Conservation (phyloP, 805 yeast species). For the Kurtzmaniella fragi region DNA sequence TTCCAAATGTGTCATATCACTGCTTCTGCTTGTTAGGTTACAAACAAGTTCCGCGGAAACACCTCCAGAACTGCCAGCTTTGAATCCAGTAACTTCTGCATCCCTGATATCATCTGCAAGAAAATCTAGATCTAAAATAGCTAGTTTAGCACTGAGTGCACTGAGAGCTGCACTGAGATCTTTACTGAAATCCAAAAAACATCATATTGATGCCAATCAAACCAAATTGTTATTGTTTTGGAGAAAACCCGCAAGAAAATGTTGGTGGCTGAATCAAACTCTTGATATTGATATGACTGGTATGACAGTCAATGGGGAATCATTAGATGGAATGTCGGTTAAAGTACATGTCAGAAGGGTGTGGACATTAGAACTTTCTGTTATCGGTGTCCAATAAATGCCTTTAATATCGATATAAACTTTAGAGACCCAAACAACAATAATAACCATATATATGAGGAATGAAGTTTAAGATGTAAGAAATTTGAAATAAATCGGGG, state of each 20-base stretch:
- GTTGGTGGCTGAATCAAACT: constrained; percentile 89
- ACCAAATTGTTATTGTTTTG: constrained; percentile 80
- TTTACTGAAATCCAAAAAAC: constrained; percentile 44
- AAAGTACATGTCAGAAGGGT: constrained; percentile 86
- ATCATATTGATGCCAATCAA: constrained; percentile 35
- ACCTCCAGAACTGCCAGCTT: constrained; percentile 40
- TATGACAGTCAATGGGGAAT: constrained; percentile 8
- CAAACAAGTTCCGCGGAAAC: constrained; percentile 26
- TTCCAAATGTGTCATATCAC: constrained; percentile 78
- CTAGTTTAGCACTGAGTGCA: constrained; percentile 52
- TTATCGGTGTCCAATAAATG: constrained; percentile 73
- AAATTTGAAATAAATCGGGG: no score
- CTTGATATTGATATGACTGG: constrained; percentile 39
- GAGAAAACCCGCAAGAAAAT: constrained; percentile 97
- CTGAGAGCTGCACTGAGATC: constrained; percentile 57
- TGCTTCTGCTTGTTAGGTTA: constrained; percentile 68
- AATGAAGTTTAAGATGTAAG: no score
- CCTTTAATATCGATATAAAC: no score
- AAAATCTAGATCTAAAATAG: constrained; percentile 50
- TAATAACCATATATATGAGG: no score
- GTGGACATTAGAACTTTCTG: constrained; percentile 93
- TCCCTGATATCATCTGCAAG: constrained; percentile 29
- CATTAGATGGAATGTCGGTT: constrained; percentile 34
- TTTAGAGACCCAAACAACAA: no score
- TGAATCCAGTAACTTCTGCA: constrained; percentile 41